Evolutionary conservation across 2,329 filamentous ascomycete genomes (phyloP), one percentile per base, ranked within the genome.

Genomic region (Leptoxyphium fumago): DNA sequence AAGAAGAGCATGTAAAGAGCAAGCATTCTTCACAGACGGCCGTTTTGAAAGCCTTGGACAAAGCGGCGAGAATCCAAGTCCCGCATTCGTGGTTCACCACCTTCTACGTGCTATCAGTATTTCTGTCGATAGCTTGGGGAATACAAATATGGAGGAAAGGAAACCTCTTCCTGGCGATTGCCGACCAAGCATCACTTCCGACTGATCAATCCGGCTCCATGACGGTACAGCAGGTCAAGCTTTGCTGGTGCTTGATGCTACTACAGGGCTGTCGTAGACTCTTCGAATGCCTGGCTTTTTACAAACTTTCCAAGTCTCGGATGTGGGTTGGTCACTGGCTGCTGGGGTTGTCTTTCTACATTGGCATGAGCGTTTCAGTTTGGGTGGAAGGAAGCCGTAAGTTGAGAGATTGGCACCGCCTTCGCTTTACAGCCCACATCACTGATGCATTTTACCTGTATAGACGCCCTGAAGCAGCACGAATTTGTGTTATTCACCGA

Each of bases 281-380:
- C 34, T 82, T 80, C 52, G 91, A 96, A 65, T 83, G 78, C 53
- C 55, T 80, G 38, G 64, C 64, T 38, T 72, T 91, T 44, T 67
- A 73, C 42, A 82, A 75, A 57, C 72, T 78, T 3, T 84, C 80
- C 2, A 71, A 71, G 17, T 84, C 85, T 14, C 75, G 69, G 45
- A 98, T 98, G 89, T 87, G 81, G 77, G 64, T 88, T 49, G 75
- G 80, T 13, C 84, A 94, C 59, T 96, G 86, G 80, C 50, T 81
- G 13, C 61, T 95, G 36, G 91, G 87, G 0, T 62, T 91, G 41
- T 64, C 67, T 9, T 96, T 84, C 63, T 98, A 98, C 62, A 56
- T 79, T 5, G 70, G 70, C 46, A 82, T 84, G 54, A 79, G 79
- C 43, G 58, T 94, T 40, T 75, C 84, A 4, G 68, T 94, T 29